phyloP scores from a whole-genome alignment of 202 grass and related monocot species.

The Digitaria exilis region DNA sequence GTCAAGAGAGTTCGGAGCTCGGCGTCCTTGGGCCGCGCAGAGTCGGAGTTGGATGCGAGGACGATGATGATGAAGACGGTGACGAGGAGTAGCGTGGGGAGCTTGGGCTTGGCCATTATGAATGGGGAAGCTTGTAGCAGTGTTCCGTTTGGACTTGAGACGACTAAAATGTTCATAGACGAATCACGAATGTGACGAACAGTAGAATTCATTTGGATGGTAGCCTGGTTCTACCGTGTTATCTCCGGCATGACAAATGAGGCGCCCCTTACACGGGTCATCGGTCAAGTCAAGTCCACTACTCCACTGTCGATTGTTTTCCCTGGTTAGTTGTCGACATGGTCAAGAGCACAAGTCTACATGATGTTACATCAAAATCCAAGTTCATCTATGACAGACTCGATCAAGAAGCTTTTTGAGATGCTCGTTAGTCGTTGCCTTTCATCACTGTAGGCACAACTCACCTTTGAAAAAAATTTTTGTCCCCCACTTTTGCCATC shows the following conservation, averaged over 20 bases:
- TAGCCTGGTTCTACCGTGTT: background rate
- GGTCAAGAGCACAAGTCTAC: background rate
- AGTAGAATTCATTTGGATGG: background rate
- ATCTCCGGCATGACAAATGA: background rate
- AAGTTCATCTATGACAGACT: no score
- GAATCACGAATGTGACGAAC: no score
- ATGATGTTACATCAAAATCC: background rate
- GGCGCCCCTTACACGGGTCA: background rate
- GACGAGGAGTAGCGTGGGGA: background rate
- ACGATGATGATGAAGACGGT: background rate
- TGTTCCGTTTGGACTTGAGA: background rate
- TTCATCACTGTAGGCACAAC: no score
- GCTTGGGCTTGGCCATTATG: background rate
- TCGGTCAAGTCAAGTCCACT: slow-evolving; percentile 11
- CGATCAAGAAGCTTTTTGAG: no score
- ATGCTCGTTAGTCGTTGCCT: no score
- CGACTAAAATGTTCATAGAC: background rate
- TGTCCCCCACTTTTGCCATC: no score
- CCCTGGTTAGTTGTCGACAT: background rate
- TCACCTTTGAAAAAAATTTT: no score
- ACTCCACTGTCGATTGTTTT: background rate
- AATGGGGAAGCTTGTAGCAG: background rate
- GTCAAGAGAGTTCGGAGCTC: slow-evolving; percentile 40
- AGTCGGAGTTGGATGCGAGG: background rate
- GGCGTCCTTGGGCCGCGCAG: background rate